Base-by-base conservation (phyloP, 805 yeast genomes). In the Ascoidea tarda region DNA sequence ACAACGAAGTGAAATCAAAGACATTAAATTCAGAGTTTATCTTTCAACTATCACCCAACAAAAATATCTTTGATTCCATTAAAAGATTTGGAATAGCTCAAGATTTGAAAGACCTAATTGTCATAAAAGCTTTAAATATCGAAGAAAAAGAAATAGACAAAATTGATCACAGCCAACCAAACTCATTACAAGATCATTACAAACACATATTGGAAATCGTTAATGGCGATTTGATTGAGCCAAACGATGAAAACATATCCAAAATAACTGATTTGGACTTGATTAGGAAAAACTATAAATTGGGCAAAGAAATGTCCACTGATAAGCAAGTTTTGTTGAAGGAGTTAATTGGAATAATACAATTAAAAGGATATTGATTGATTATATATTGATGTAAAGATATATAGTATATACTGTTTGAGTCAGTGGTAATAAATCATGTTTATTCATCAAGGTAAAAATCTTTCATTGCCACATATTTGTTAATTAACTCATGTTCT, bases 401-500 rank as follows among this genome's bases (percentile, higher is more conserved):
- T 21, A 21, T 21, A 21, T 21, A 21, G 28, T 21, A 21, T 21
- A 21, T 21, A 21, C 28, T 21, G 28, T 21, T 21, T 3, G 3
- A 21, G 28, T 21, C 28, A 21, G 28, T 21, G 28, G 28, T 21
- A 21, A 21, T 21, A 21, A 21, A 21, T 21, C 28, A 21, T 38
- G 14, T 38, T 14, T 38, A 38, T 2, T 38, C 14, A 38, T 38
- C 14, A 10, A 38, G 8, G 14, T 38, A 38, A 38, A 10, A 38
- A n/a, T 55, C 54, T 31, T 54, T 59, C 50, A 59, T 59, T 16
- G 58, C 53, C 12, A 82, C 73, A 62, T 84, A 86, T 54, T 75
- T 76, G 1, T 77, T 72, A 16, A 85, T 78, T 55, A 89, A 72
- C 57, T 82, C 88, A 54, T 78, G 77, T 63, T 86, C 90, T 33